Evolutionary conservation across 768 basidiomycete species (phyloP).

Genomic region (Pisolithus microcarpus): DNA sequence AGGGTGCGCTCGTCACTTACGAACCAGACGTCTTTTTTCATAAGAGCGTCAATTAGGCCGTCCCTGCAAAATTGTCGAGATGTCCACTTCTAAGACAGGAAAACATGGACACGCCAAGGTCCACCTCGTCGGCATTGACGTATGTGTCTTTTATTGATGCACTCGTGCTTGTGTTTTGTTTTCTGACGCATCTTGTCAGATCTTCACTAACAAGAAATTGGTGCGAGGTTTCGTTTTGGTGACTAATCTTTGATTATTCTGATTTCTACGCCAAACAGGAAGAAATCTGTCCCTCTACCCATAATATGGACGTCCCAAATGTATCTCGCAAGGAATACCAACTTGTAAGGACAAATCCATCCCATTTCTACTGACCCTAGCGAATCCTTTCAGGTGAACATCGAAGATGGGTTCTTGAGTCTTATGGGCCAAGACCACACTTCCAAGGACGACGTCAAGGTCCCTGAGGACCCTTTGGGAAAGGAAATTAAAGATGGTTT

Average conservation of each 20-base stretch:
- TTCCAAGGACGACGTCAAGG: constrained; percentile 88
- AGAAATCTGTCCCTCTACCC: constrained; percentile 93
- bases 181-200: constrained; percentile 40
- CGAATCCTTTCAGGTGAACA: constrained; percentile 51
- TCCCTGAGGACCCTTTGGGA: constrained; percentile 85
- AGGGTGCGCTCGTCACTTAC: constrained; percentile 39
- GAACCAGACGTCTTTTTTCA: constrained; percentile 1
- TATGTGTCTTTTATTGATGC: constrained; percentile 36
- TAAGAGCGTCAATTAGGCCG: constrained; percentile 41
- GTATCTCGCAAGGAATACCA: constrained; percentile 85
- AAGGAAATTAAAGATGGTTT: constrained; percentile 60
- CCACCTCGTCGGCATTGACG: constrained; percentile 94
- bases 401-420: constrained; percentile 94
- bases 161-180: constrained; percentile 9
- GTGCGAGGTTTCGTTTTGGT: constrained; percentile 38
- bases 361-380: constrained; percentile 6
- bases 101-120: constrained; percentile 99
- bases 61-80: constrained; percentile 98
- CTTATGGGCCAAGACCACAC: constrained; percentile 77
- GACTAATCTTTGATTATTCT: background rate
- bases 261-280: constrained; percentile 44
- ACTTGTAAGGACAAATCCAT: constrained; percentile 47
- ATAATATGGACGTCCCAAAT: constrained; percentile 99
- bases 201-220: constrained; percentile 97
- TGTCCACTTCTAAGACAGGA: constrained; percentile 99